phyloP scores from a whole-genome alignment of 1,284 basidiomycete species.

The Rhodotorula sp. region DNA sequence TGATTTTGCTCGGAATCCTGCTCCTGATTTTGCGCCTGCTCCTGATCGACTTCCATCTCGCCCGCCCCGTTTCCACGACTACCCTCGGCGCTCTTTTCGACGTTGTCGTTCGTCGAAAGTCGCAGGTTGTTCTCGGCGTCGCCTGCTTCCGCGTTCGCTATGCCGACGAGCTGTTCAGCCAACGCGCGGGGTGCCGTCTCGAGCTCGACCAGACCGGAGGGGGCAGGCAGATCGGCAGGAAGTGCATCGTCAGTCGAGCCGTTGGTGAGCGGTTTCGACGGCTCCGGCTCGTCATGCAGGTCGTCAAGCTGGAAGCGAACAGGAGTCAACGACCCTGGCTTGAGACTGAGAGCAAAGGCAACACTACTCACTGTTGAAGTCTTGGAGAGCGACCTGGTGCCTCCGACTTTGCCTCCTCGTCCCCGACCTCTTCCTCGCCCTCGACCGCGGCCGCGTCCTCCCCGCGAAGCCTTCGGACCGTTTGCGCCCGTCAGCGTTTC shows the following conservation, averaged over 20 bases:
- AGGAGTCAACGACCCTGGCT: neutral
- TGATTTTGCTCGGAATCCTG: too few species aligned
- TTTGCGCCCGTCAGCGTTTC: neutral
- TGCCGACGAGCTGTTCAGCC: conserved; percentile 15
- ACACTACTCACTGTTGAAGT: neutral
- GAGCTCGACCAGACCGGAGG: conserved; percentile 29
- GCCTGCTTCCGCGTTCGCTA: conserved; percentile 4
- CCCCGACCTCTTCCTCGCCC: neutral
- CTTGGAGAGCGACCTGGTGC: neutral
- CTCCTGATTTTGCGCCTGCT: neutral
- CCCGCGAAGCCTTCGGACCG: neutral
- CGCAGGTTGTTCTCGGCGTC: neutral
- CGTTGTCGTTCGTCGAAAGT: neutral
- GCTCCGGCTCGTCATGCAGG: neutral
- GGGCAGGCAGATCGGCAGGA: conserved; percentile 12
- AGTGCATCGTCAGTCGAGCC: conserved; percentile 3
- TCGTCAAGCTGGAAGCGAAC: neutral
- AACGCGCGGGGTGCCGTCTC: conserved; percentile 17
- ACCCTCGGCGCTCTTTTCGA: neutral
- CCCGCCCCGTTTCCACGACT: neutral
- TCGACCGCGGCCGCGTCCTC: neutral
- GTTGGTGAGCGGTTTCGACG: conserved; percentile 9
- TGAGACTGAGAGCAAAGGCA: too few species aligned
- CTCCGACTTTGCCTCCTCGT: neutral
- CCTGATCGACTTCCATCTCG: neutral